Evolutionary conservation across 805 yeast species (phyloP).

Genomic region (Lachancea fermentati): DNA sequence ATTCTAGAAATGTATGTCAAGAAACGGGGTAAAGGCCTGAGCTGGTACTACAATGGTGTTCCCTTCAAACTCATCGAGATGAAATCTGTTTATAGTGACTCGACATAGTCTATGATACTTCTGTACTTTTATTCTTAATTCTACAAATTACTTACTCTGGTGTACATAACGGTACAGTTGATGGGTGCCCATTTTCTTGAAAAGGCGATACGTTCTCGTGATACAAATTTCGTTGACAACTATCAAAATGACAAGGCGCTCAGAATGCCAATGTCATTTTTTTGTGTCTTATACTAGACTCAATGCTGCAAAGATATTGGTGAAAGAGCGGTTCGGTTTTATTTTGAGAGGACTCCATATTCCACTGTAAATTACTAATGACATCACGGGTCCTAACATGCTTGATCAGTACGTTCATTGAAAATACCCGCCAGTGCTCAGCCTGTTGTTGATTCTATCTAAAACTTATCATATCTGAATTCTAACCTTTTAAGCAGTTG

Average conservation of each 20-base stretch:
- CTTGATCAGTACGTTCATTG: conserved; percentile 14
- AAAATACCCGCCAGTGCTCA: background rate
- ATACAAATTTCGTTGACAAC: no score
- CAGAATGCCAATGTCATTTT: background rate
- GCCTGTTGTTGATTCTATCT: conserved; percentile 1
- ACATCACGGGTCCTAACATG: conserved; percentile 13
- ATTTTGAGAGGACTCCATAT: no score
- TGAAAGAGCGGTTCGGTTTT: no score
- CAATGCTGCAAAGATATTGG: no score
- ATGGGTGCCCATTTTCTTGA: no score
- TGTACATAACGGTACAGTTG: no score
- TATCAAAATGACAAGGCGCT: no score
- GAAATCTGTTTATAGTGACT: background rate
- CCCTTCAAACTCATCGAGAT: conserved; percentile 22
- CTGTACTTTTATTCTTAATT: background rate
- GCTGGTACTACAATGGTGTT: conserved; percentile 29
- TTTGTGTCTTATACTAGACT: no score
- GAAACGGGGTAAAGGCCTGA: conserved; percentile 22
- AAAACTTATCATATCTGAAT: background rate
- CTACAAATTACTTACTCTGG: no score
- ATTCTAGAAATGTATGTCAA: conserved; percentile 22
- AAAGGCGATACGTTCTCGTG: no score
- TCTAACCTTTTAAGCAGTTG: conserved; percentile 14
- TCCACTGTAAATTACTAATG: no score
- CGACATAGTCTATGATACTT: background rate